Evolutionary conservation across 2,329 filamentous ascomycete genomes (phyloP), one percentile per base, ranked within the genome.

Genomic region (Curvularia lunata): DNA sequence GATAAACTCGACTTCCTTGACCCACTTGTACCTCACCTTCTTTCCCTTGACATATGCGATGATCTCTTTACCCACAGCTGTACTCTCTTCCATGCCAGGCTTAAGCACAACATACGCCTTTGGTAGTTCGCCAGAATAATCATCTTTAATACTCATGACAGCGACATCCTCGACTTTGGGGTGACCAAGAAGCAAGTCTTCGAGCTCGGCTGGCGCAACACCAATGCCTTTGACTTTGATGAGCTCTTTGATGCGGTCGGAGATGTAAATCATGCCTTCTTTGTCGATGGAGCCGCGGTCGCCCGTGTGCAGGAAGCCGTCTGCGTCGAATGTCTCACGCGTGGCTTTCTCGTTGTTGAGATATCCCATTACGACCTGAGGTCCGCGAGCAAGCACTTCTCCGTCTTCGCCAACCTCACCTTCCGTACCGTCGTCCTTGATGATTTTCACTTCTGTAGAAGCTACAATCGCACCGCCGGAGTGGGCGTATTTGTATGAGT

Each of bases 201-300:
- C 86, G 0, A 89, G 77, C 67, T 89, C 87, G 0, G 86, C 86
- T 0, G 87, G 86, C 6, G 86, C 84, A 7, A 88, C 84, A 5
- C 81, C 83, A 34, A 87, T 83, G 0, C 86, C 86, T 61, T 88
- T 88, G 9, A 88, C 86, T 69, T 89, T 89, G 73, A 88, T 86
- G 80, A 88, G 84, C 72, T 89, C 86, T 75, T 89, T 90, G 70
- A 89, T 85, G 0, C 86, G 80, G 65, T 89, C 86, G 1, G 81
- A 79, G 54, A 87, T 86, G 27, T 82, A 81, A 9, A 89, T 77
- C 61, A 86, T 78, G 0, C 84, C 85, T 56, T 86, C 81, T 0
- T 73, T 67, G 51, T 86, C 83, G 13, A 88, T 81, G 6, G 76
- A 70, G 2, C 85, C 87, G 41, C 84, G 80, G 52, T 87, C 84